A percentile compares a stretch with the other conserved stretches of the same genome.
Conservation (phyloP, 768 basidiomycete genomes). For the Thelephora ganbajun region DNA sequence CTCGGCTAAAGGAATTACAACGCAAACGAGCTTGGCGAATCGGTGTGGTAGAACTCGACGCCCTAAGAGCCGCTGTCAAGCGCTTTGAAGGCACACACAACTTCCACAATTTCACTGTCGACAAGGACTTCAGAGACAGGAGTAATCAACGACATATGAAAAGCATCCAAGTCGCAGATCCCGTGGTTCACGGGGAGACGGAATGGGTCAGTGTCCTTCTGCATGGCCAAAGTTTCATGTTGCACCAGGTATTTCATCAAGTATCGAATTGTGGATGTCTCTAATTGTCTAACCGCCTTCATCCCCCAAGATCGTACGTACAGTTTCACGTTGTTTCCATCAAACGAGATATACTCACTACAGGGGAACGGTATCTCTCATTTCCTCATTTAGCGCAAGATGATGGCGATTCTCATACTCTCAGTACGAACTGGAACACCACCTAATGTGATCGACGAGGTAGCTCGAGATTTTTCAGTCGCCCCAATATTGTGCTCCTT, state of each 20-base stretch:
- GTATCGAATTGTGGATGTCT: neutral
- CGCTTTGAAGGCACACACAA: conserved; percentile 86
- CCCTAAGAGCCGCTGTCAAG: conserved; percentile 39
- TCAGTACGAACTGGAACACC: conserved; percentile 67
- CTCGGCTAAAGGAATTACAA: conserved; percentile 29
- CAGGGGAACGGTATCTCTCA: conserved; percentile 7
- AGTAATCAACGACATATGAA: conserved; percentile 85
- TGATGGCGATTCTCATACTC: conserved; percentile 83
- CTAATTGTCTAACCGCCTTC: neutral
- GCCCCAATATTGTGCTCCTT: neutral
- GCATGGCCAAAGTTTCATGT: conserved; percentile 98
- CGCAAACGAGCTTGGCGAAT: conserved; percentile 66
- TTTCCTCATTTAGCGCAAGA: conserved; percentile 68
- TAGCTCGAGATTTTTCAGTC: conserved; percentile 13
- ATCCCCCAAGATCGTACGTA: neutral
- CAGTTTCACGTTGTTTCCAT: neutral
- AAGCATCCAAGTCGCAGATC: conserved; percentile 72
- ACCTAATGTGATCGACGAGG: conserved; percentile 59
- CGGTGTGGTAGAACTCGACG: conserved; percentile 32
- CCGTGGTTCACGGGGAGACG: conserved; percentile 78
- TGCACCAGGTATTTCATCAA: conserved; percentile 71
- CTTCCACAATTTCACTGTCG: conserved; percentile 95
- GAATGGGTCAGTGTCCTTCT: conserved; percentile 93
- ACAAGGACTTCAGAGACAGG: conserved; percentile 68
- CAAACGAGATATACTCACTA: neutral